phyloP scores from a whole-genome alignment of 2,329 filamentous ascomycete genomes.

The Colletotrichum liaoningense region DNA sequence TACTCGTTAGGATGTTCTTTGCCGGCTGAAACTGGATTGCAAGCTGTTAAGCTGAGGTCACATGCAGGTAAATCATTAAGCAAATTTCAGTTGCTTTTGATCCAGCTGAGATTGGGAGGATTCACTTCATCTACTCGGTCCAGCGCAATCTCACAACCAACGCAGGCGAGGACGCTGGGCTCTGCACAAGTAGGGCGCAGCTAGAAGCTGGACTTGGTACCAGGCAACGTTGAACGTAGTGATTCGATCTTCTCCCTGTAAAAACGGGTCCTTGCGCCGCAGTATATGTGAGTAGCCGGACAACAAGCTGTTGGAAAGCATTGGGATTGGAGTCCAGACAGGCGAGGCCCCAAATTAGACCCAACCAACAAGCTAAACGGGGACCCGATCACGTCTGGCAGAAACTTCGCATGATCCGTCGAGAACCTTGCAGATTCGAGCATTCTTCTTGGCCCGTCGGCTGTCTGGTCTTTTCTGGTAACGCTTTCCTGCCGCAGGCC shows the following conservation, averaged over 20 bases:
- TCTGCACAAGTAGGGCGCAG: background rate
- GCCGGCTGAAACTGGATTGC: background rate
- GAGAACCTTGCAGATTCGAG: background rate
- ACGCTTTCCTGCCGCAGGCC: background rate
- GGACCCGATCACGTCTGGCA: background rate
- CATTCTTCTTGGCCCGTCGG: background rate
- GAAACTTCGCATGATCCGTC: background rate
- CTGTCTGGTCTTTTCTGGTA: background rate
- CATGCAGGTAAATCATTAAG: background rate
- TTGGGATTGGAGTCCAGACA: background rate
- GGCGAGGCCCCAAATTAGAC: background rate
- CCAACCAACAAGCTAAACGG: background rate
- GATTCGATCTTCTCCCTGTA: background rate
- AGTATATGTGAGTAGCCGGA: background rate
- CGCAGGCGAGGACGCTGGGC: background rate
- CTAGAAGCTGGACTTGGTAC: background rate
- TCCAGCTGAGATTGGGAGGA: background rate
- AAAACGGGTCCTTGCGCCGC: background rate
- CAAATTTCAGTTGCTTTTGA: background rate
- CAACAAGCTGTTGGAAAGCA: background rate
- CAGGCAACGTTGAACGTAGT: background rate
- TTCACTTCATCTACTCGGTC: background rate
- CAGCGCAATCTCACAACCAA: background rate
- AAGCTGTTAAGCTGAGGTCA: background rate
- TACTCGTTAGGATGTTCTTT: background rate